phyloP scores from a whole-genome alignment of 768 basidiomycete genomes.

The Mycena vulgaris region DNA sequence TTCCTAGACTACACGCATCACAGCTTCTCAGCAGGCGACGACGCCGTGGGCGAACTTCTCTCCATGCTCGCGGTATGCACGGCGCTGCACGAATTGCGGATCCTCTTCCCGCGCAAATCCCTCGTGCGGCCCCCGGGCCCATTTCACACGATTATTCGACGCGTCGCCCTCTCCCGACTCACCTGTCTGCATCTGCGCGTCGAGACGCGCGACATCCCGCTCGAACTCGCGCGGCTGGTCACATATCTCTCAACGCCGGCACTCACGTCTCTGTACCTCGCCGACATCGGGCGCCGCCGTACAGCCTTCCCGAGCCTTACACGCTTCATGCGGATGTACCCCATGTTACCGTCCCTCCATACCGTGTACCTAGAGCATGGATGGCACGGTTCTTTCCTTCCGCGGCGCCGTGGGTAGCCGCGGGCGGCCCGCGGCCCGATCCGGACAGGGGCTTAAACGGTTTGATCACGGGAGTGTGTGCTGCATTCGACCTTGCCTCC shows the following conservation, averaged over 20 bases:
- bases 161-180: slow-evolving; percentile 63
- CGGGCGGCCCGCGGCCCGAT: slow-evolving; percentile 19
- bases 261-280: slow-evolving; percentile 63
- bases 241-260: slow-evolving; percentile 65
- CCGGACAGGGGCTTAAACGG: neutral
- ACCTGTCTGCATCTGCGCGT: slow-evolving; percentile 64
- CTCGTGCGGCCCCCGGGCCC: slow-evolving; percentile 44
- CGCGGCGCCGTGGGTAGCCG: slow-evolving; percentile 4
- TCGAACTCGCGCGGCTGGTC: slow-evolving; percentile 69
- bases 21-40: slow-evolving; percentile 71
- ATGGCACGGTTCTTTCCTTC: slow-evolving; percentile 56
- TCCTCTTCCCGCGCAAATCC: slow-evolving; percentile 66
- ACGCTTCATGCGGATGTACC: slow-evolving; percentile 63
- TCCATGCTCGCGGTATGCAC: slow-evolving; percentile 70
- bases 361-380: slow-evolving; percentile 60
- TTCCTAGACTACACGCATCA: slow-evolving; percentile 83
- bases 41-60: slow-evolving; percentile 71
- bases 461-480: slow-evolving; percentile 17
- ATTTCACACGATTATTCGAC: slow-evolving; percentile 45
- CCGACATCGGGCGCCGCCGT: slow-evolving; percentile 57
- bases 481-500: slow-evolving; percentile 9
- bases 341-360: slow-evolving; percentile 55
- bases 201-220: slow-evolving; percentile 71
- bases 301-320: slow-evolving; percentile 61
- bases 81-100: slow-evolving; percentile 65